Evolutionary conservation across 768 basidiomycete genomes (phyloP), one percentile per base, ranked within the genome.

Genomic region (Xerocomellus dryophilus): DNA sequence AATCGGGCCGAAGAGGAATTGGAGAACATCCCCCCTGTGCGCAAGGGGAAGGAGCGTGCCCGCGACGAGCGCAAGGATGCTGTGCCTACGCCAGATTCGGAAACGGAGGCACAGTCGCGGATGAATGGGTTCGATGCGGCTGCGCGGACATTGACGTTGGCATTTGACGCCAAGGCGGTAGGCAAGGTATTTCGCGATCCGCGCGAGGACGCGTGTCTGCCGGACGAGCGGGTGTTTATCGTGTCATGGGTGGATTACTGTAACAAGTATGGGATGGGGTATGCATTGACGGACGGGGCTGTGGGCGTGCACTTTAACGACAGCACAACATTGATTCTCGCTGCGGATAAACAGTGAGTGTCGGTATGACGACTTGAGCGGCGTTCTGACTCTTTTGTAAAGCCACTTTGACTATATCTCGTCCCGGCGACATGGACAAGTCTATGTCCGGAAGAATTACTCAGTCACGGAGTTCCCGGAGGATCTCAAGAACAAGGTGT

Each of bases 261-360:
- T 69, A 92, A 94, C 72, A 98, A 98, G 77, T 99, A 98, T 71
- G 97, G 96, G n/a, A 98, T 98, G 91, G 97, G 96, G 1, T 98
- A 97, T 69, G 93, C 93, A 4, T 76, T 98, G 65, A 96, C 93
- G 18, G 94, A 99, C 65, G 94, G 96, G 4, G 89, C 90, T 20
- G 86, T 98, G 43, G 93, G 93, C 5, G 92, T 98, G 20, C 86
- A 98, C 72, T 99, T 97, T 75, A 98, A 98, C 64, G 97, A 99
- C 69, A 93, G 89, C 66, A 92, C 93, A 15, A 88, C 82, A 29
- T 67, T 97, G 58, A 82, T 97, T 31, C 74, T 98, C 58, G 83
- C 90, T 36, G 84, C 96, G 1, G 88, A 90, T 64, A 95, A 92
- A 71, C 74, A 83, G 96, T 96, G 62, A 62, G 92, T 57, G 2